These are phyloP conservation scores for Coemansia sp. DNA, from an alignment of 192 early-diverging fungal species.

Conservation along the genomic window DNA sequence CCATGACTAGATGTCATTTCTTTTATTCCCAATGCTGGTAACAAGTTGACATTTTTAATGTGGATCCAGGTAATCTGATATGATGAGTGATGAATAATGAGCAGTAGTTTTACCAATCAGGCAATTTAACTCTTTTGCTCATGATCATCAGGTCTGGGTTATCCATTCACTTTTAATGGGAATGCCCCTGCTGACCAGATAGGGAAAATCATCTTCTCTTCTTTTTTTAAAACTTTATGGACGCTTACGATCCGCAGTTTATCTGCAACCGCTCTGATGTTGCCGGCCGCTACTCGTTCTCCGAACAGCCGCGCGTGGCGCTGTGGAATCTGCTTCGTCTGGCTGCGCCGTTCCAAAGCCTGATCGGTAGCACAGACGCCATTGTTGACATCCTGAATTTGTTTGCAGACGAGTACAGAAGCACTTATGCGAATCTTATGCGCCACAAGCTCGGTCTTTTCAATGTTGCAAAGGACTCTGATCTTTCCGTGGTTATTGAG, in stretches of 20 bases:
- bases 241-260: slow-evolving; percentile 77
- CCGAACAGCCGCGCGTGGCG: slow-evolving; percentile 77
- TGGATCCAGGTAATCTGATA: no score
- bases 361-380: slow-evolving; percentile 60
- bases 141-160: no score
- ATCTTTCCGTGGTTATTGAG: slow-evolving; percentile 60
- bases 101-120: no score
- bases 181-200: no score
- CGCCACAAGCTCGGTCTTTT: slow-evolving; percentile 61
- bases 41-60: no score
- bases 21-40: no score
- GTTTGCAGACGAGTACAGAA: slow-evolving; percentile 55
- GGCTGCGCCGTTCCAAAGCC: slow-evolving; percentile 64
- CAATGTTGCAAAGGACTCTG: slow-evolving; percentile 41
- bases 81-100: no score
- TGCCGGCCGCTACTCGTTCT: slow-evolving; percentile 74
- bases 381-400: slow-evolving; percentile 56
- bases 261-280: slow-evolving; percentile 82
- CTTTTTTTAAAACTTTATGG: no score
- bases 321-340: slow-evolving; percentile 80
- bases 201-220: no score
- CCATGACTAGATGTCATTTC: no score
- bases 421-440: slow-evolving; percentile 63
- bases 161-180: no score
- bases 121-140: no score